These are phyloP conservation scores for Dillenia suffruticosa DNA, from an alignment of 164 flowering plant genomes.

Conservation along the genomic window DNA sequence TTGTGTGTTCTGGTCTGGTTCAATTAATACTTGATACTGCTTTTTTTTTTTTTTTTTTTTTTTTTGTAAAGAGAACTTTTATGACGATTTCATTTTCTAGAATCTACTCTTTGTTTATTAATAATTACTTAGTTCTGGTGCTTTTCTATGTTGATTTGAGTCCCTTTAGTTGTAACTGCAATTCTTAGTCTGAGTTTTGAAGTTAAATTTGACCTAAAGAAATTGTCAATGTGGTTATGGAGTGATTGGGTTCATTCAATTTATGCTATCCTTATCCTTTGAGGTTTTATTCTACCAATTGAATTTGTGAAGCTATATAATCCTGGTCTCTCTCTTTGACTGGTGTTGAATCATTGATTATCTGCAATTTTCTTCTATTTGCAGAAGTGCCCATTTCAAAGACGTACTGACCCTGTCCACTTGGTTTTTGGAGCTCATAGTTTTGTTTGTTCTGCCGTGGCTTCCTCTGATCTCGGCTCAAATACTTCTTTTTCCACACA, in stretches of 20 bases:
- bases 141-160: too few relatives aligned
- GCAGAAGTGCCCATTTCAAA: constrained; percentile 51
- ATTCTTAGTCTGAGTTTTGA: too few relatives aligned
- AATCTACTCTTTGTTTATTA: too few relatives aligned
- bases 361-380: constrained; percentile 5
- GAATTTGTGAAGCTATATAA: not conserved
- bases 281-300: too few relatives aligned
- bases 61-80: not conserved
- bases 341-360: not conserved
- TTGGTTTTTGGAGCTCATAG: constrained; percentile 17
- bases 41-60: not conserved
- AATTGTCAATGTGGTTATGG: too few relatives aligned
- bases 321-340: not conserved
- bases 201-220: too few relatives aligned
- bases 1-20: not conserved
- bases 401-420: constrained; percentile 13
- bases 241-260: too few relatives aligned
- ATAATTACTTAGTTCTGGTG: too few relatives aligned
- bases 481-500: constrained; percentile 39
- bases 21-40: not conserved
- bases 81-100: not conserved
- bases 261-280: too few relatives aligned
- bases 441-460: constrained; percentile 25
- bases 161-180: too few relatives aligned
- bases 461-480: constrained; percentile 30